Evolutionary conservation across 2,329 filamentous ascomycete genomes (phyloP).

Genomic region (Ceratocystis ficicola): DNA sequence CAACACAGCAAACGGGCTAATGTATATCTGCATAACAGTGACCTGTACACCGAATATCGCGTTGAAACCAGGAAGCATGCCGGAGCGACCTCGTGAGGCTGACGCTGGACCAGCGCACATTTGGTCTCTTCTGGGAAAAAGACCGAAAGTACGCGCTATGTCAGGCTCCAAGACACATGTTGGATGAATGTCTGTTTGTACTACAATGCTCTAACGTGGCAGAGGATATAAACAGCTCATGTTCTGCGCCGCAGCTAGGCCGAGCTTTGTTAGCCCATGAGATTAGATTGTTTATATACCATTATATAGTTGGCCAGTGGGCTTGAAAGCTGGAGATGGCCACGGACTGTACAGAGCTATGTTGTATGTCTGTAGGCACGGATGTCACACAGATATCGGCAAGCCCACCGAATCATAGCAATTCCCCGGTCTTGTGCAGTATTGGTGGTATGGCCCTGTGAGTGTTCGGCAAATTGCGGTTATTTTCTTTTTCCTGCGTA

Average conservation of each 20-base stretch:
- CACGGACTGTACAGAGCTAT: neutral
- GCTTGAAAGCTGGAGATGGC: neutral
- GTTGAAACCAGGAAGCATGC: too few relatives aligned
- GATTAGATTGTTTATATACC: neutral
- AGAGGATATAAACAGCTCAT: neutral
- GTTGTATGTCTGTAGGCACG: neutral
- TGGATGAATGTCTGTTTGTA: neutral
- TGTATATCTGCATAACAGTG: neutral
- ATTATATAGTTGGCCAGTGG: neutral
- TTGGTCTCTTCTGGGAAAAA: too few relatives aligned
- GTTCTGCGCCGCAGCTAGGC: neutral
- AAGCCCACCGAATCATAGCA: conserved; percentile 12
- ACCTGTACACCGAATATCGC: too few relatives aligned
- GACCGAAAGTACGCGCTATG: too few relatives aligned
- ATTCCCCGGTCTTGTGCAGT: neutral
- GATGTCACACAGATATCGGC: conserved; percentile 6
- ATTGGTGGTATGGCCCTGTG: neutral
- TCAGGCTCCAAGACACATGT: too few relatives aligned
- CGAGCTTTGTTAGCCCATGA: neutral
- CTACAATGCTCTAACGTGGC: neutral
- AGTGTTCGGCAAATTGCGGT: neutral
- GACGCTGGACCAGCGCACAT: too few relatives aligned
- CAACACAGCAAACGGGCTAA: neutral
- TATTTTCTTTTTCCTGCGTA: neutral
- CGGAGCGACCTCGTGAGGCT: too few relatives aligned